These are phyloP conservation scores for Magnolia sinica DNA, from an alignment of 164 flowering plant genomes.

Conservation along the genomic window DNA sequence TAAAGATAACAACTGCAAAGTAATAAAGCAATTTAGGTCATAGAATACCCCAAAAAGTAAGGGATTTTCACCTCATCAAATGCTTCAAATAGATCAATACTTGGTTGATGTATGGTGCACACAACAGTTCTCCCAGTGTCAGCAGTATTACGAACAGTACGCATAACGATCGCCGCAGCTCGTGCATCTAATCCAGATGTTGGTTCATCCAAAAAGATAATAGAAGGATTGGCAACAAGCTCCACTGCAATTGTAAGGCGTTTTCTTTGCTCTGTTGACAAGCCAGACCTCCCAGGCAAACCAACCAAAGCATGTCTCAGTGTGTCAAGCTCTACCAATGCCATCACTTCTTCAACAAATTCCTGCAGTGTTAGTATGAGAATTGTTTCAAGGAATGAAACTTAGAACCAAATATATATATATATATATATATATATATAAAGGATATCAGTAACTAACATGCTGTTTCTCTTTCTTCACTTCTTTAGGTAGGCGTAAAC, in stretches of 20 bases:
- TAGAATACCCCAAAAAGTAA: not conserved
- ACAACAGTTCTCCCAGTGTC: constrained; percentile 96
- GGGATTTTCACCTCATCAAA: constrained; percentile 75
- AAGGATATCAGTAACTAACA: constrained; percentile 30
- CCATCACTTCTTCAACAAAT: constrained; percentile 91
- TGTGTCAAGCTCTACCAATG: constrained; percentile 68
- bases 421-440: not conserved
- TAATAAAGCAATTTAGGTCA: not conserved
- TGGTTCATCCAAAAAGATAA: constrained; percentile 97
- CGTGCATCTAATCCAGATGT: constrained; percentile 98
- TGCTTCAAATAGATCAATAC: constrained; percentile 93
- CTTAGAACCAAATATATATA: not conserved
- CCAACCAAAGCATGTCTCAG: constrained; percentile 89
- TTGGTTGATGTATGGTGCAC: constrained; percentile 96
- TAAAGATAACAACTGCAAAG: not conserved
- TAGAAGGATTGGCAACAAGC: constrained; percentile 96
- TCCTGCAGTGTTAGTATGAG: constrained; percentile 41
- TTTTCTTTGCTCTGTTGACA: constrained; percentile 94
- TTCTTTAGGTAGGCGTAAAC: constrained; percentile 78
- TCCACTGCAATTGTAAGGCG: constrained; percentile 95
- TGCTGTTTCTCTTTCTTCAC: constrained; percentile 47
- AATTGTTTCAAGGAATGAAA: constrained; percentile 6
- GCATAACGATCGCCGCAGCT: constrained; percentile 97
- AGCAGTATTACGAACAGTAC: constrained; percentile 92
- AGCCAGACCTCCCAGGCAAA: constrained; percentile 72